Evolutionary conservation across 129 eudicot species (phyloP).

Genomic region (Sambucus nigra): DNA sequence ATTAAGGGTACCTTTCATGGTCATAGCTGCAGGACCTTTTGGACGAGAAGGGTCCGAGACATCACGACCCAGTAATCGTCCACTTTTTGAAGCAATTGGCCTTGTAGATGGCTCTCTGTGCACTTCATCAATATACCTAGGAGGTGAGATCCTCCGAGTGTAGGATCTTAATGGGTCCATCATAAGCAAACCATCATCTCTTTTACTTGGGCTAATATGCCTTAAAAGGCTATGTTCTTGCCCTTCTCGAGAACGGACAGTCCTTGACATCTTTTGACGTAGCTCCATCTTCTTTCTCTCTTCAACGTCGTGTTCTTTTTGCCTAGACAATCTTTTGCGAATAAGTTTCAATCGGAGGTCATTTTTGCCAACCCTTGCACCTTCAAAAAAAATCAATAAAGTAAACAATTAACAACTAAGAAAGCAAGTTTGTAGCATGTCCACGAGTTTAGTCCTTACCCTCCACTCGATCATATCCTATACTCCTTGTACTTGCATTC

Average conservation of each 20-base stretch:
- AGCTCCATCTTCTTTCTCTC: conserved; percentile 4
- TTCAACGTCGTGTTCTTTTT: conserved; percentile 1
- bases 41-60: conserved; percentile 7
- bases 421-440: background rate
- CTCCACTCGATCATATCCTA: background rate
- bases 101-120: conserved; percentile 6
- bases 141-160: background rate
- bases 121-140: conserved; percentile 10
- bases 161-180: conserved; percentile 9
- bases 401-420: background rate
- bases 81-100: conserved; percentile 10
- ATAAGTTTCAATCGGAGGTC: conserved; percentile 26
- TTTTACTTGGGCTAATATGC: background rate
- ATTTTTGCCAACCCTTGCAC: conserved; percentile 6
- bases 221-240: background rate
- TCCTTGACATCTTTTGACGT: conserved; percentile 13
- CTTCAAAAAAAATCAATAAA: background rate
- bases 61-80: background rate
- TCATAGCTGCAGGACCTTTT: conserved; percentile 1
- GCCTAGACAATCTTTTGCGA: conserved; percentile 18
- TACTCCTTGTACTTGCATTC: conserved; percentile 9
- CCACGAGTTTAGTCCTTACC: conserved; percentile 7
- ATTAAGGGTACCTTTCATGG: conserved; percentile 8
- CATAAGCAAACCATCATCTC: conserved; percentile 3
- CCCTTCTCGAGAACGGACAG: conserved; percentile 5